Base-by-base conservation (phyloP, 768 basidiomycete genomes). In the Leucosporidium scottii region DNA sequence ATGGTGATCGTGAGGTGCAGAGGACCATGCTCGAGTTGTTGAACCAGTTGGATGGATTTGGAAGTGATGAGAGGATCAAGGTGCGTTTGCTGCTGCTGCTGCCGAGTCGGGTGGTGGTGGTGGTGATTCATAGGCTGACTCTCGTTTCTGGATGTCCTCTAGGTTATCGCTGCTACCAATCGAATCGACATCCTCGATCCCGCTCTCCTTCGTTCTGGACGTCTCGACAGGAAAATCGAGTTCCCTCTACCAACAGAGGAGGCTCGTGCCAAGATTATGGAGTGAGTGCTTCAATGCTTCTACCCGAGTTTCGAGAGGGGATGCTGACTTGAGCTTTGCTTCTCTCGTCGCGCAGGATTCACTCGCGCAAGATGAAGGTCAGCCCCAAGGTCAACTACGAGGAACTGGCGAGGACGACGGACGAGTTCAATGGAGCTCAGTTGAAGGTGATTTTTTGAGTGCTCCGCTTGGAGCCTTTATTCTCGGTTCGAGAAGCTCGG, bases 161-260 rank as follows among this genome's bases (percentile, higher is more conserved):
- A 96, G 93, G 94, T 98, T 71, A 97, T 98, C 71, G 96, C 94
- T 21, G 96, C 96, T 1, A 98, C 96, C 49, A 99, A 99, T 80
- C 86, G 94, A 77, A 99, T 98, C 74, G 94, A 99, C 79, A 96
- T 96, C 65, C 87, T 99, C 54, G 94, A 99, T 77, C 94, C 94
- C 56, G 94, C 94, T 13, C 84, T 99, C n/a, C 87, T 99, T 58
- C 91, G 94, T 71, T 98, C 94, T 18, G 94, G 94, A 71, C 91
- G 94, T 78, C 83, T 99, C 53, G 94, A 99, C 79, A 85, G 94
- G 70, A 99, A 99, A 82, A 97, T 99, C 74, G 94, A 99, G 79
- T 99, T 97, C 81, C 93, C 94, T 17, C 81, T 98, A 51, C 96
- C 96, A 8, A 93, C 90, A 74, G 94, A 98, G 79, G 88, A 87